Evolutionary conservation across 441 rosid species (phyloP), one percentile per base, ranked within the genome.

Genomic region (California macrophylla): DNA sequence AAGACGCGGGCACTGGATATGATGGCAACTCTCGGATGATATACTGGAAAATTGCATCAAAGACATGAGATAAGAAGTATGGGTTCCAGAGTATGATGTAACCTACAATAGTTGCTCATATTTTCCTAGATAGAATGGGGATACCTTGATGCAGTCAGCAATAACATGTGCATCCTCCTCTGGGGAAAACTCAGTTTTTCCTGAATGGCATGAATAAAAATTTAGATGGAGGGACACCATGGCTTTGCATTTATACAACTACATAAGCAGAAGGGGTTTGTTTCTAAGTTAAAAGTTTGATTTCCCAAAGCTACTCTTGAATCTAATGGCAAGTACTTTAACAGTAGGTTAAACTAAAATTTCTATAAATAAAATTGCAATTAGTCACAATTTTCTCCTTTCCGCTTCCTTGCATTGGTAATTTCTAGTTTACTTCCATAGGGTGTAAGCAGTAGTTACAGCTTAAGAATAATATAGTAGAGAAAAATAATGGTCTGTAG

Each of bases 1-100:
- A 95, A 52, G 98, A 89, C 79, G 99, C 95, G 69, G 99, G 99
- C 72, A 95, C 95, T 3, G 99, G 98, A 78, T 98, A 89, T 66
- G 99, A 95, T 63, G 99, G 98, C 86, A 95, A 77, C 76, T 95
- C 99, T 20, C 99, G 90, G 64, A 92, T 82, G 75, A 95, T 82
- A 83, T 87, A 95, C 99, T 95, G 89, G 63, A 70, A 76, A 71
- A 73, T 71, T 78, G 71, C 28, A 66, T 71, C 62, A 64, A 76
- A 54, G 68, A 58, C 8, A 74, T 70, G 60, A 72, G 77, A 42
- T 54, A 70, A 75, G 61, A 68, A 70, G 64, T 34, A 75, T 62
- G 54, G 69, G 38, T 40, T 58, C 47, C 68, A 76, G 8, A 65
- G 23, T 47, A 69, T 29, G 72, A 34, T 28, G 65, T 32, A 56